phyloP scores from a whole-genome alignment of 2,329 filamentous ascomycete genomes.

The Cladophialophora bantiana region DNA sequence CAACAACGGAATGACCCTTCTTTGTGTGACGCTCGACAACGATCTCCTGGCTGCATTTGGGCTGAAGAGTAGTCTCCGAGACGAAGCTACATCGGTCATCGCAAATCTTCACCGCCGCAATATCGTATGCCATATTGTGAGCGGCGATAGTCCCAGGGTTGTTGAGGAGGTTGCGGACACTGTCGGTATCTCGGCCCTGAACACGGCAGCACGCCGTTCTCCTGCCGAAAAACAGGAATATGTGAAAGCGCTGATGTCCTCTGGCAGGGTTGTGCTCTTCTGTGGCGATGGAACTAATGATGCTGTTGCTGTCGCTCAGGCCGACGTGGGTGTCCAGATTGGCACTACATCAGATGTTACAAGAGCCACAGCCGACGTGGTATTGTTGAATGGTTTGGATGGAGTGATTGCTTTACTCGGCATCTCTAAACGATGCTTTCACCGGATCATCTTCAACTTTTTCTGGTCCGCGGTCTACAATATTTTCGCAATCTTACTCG shows the following conservation, averaged over 20 bases:
- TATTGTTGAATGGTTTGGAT: slow-evolving; percentile 67
- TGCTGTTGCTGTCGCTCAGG: slow-evolving; percentile 73
- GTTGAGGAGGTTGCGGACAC: slow-evolving; percentile 56
- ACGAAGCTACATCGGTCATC: slow-evolving; percentile 60
- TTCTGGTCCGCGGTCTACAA: slow-evolving; percentile 75
- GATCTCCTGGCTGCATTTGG: slow-evolving; percentile 58
- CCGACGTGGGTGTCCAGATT: slow-evolving; percentile 75
- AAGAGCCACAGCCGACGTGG: slow-evolving; percentile 70
- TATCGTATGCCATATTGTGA: slow-evolving; percentile 63
- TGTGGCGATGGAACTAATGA: slow-evolving; percentile 82
- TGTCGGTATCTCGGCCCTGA: slow-evolving; percentile 49
- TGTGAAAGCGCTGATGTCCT: slow-evolving; percentile 49
- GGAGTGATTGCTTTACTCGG: slow-evolving; percentile 67
- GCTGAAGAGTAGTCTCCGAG: slow-evolving; percentile 56
- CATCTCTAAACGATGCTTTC: slow-evolving; percentile 53
- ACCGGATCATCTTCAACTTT: slow-evolving; percentile 71
- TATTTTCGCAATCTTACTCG: slow-evolving; percentile 69
- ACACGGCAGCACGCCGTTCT: slow-evolving; percentile 56
- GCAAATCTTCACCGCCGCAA: slow-evolving; percentile 56
- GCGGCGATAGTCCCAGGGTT: slow-evolving; percentile 61
- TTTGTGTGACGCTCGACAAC: slow-evolving; percentile 63
- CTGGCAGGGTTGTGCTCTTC: slow-evolving; percentile 63
- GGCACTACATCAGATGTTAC: slow-evolving; percentile 70
- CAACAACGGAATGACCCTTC: slow-evolving; percentile 57
- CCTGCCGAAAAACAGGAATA: slow-evolving; percentile 64